phyloP scores from a whole-genome alignment of 805 yeast species.

The Candida pini region DNA sequence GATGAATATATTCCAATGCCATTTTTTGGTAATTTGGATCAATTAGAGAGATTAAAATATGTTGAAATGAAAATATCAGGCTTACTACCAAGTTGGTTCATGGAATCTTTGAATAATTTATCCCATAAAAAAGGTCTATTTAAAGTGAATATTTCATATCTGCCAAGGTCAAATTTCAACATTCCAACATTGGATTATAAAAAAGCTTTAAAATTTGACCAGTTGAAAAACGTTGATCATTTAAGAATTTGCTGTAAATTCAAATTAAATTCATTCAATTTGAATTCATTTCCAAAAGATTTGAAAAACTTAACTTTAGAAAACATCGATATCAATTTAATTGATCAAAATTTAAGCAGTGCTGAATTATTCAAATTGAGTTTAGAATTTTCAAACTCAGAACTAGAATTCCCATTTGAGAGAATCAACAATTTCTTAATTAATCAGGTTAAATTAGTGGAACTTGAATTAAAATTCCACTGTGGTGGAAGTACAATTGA shows the following conservation, averaged over 20 bases:
- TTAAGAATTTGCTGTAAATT: background rate
- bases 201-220: background rate
- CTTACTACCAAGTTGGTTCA: constrained; percentile 1
- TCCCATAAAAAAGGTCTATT: background rate
- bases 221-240: background rate
- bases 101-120: constrained; percentile 1
- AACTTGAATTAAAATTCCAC: too few species aligned
- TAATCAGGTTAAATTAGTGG: too few species aligned
- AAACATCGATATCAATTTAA: background rate
- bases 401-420: background rate
- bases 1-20: constrained; percentile 1
- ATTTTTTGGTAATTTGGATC: background rate
- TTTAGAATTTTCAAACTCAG: background rate
- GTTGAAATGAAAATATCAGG: constrained; percentile 1
- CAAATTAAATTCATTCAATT: background rate
- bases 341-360: background rate
- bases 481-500: background rate
- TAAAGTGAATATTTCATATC: too few species aligned
- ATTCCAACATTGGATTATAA: too few species aligned
- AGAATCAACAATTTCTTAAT: too few species aligned
- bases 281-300: background rate
- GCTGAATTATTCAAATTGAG: background rate
- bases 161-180: too few species aligned
- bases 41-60: background rate
- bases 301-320: background rate